Evolutionary conservation across 2,329 filamentous ascomycete species (phyloP).

Genomic region (Aphanoascus verrucosus): DNA sequence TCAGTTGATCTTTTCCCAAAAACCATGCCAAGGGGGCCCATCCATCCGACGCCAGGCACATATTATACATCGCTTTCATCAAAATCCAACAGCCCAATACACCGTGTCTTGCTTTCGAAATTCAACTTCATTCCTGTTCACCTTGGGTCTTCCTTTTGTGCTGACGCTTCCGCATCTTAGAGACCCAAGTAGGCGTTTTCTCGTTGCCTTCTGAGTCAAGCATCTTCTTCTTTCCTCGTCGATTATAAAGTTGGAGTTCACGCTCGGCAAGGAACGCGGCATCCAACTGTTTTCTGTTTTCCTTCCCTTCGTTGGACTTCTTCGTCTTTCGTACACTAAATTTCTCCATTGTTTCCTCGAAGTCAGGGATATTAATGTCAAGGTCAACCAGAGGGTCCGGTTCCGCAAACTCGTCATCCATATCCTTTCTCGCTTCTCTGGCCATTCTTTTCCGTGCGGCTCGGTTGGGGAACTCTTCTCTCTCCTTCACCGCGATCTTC

Average conservation of each 20-base stretch:
- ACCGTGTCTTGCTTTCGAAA: too few relatives aligned
- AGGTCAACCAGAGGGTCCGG: not conserved
- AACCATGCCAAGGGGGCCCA: not conserved
- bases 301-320: conserved; percentile 23
- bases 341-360: conserved; percentile 11
- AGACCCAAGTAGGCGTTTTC: too few relatives aligned
- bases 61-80: not conserved
- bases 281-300: too few relatives aligned
- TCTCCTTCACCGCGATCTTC: conserved; percentile 45
- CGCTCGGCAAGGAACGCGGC: too few relatives aligned
- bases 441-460: not conserved
- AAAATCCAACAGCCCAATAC: not conserved
- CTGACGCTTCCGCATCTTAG: too few relatives aligned
- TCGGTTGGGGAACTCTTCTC: conserved; percentile 24
- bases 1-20: not conserved
- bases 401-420: conserved; percentile 11
- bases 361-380: conserved; percentile 13
- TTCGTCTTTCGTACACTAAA: conserved; percentile 15
- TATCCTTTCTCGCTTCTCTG: conserved; percentile 11
- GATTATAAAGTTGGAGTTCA: not conserved
- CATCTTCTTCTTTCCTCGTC: not conserved
- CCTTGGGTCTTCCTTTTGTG: too few relatives aligned
- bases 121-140: too few relatives aligned
- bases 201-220: not conserved
- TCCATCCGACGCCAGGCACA: not conserved